Conservation (phyloP, 202 grass and related monocot genomes). For the Schoenoplectus triqueter region DNA sequence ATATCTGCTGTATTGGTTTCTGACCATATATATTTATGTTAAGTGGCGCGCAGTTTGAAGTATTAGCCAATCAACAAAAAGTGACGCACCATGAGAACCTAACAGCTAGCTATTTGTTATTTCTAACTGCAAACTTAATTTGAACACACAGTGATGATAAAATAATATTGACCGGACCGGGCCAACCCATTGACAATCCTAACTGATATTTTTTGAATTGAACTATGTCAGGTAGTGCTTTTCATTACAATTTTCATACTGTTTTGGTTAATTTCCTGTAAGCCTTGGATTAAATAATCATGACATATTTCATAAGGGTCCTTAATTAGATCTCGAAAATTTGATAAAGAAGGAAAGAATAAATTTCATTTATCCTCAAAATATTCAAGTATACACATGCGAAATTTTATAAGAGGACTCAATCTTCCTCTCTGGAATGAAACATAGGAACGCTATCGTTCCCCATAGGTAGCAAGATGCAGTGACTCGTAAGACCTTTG, state of each 20-base stretch:
- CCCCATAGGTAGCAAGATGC: conserved; percentile 52
- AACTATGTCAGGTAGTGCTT: too few relatives aligned
- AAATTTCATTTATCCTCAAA: conserved; percentile 8
- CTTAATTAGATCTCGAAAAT: not conserved
- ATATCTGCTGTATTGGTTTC: not conserved
- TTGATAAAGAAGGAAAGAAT: not conserved
- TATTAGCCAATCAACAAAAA: not conserved
- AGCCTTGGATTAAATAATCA: not conserved
- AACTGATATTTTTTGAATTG: too few relatives aligned
- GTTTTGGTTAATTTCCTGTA: too few relatives aligned
- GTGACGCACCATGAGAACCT: not conserved
- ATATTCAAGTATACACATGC: not conserved
- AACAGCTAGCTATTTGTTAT: not conserved
- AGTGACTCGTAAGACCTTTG: conserved; percentile 63
- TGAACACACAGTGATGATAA: not conserved
- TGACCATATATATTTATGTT: not conserved
- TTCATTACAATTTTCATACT: too few relatives aligned
- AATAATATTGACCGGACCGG: too few relatives aligned
- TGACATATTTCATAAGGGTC: not conserved
- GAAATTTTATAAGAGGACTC: not conserved
- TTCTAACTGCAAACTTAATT: not conserved
- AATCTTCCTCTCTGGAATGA: conserved; percentile 8
- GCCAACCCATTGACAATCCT: too few relatives aligned
- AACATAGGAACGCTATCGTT: conserved; percentile 42
- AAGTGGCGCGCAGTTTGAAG: not conserved